Evolutionary conservation across 192 early-diverging fungal genomes (phyloP).

Genomic region (Coemansia reversa): DNA sequence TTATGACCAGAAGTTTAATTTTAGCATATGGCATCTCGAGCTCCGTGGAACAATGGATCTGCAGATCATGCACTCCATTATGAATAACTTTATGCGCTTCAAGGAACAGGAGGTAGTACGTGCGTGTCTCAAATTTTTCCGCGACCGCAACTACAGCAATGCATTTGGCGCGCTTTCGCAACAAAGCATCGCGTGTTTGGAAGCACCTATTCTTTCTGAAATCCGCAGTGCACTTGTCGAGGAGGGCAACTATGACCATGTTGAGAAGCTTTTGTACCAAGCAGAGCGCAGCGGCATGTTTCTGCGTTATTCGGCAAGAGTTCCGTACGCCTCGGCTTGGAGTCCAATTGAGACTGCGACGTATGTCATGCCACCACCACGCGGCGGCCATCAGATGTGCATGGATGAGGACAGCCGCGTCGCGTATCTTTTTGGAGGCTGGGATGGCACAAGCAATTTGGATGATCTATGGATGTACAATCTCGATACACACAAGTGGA

Average conservation of each 20-base stretch:
- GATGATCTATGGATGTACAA: constrained; percentile 87
- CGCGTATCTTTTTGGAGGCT: constrained; percentile 92
- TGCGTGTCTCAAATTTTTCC: constrained; percentile 86
- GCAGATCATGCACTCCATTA: constrained; percentile 60
- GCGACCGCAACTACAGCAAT: constrained; percentile 73
- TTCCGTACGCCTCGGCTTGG: constrained; percentile 76
- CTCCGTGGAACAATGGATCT: constrained; percentile 72
- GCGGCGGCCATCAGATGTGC: constrained; percentile 98
- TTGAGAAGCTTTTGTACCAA: constrained; percentile 69
- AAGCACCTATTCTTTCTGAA: constrained; percentile 77
- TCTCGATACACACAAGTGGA: constrained; percentile 66
- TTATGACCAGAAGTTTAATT: constrained; percentile 92
- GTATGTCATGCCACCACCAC: constrained; percentile 55
- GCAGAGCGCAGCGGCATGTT: constrained; percentile 69
- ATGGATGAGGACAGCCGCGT: constrained; percentile 71
- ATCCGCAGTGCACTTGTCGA: constrained; percentile 69
- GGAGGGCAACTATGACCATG: constrained; percentile 68
- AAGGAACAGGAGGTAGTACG: constrained; percentile 79
- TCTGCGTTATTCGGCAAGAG: constrained; percentile 64
- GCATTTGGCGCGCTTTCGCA: constrained; percentile 70
- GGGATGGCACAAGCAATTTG: constrained; percentile 86
- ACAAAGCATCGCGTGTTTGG: constrained; percentile 64
- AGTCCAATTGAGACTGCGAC: constrained; percentile 18
- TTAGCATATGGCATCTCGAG: constrained; percentile 94
- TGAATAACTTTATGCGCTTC: constrained; percentile 50